Base-by-base conservation (phyloP, 75 land plant genomes). In the Selaginella tamariscina region DNA sequence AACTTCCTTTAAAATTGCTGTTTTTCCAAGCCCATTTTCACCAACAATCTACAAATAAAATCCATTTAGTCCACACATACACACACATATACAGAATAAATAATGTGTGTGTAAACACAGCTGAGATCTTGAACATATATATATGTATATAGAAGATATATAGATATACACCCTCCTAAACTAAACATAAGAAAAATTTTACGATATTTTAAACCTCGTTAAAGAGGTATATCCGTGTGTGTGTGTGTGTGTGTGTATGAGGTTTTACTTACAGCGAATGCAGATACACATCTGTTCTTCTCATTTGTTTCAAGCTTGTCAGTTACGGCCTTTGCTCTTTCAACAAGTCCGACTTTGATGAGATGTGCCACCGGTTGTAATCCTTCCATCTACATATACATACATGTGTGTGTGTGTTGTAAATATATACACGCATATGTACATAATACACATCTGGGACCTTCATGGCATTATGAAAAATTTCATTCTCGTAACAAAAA, bases 21-120 rank as follows among this genome's bases (percentile, higher is more conserved):
- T 59, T n/a, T 59, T 59, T 23, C 62, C 62, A 21, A 59, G 26
- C 21, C 62, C 62, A 21, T n/a, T n/a, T n/a, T 59, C 62, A 8
- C 62, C 62, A 8, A 59, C 8, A n/a, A 59, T 27, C 11, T 11
- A 11, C 11, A 49, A 11, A 11, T 11, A 11, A 49, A 49, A 11
- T 49, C 11, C 54, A 49, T 20, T 20, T 20, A 11, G 18, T 49
- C 20, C 18, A 49, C 20, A 20, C 11, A 49, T 49, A 20, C 11
- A 49, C 20, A 11, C 54, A 49, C 11, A 20, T 20, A 49, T 49
- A 49, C 54, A 49, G 20, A 20, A 11, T 49, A 11, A 11, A 49
- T 49, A 20, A 49, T 49, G 11, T 49, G 18, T 49, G 54, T 11
- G 11, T 49, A 20, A 49, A 20, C 54, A 49, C n/a, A n/a, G n/a